These are phyloP conservation scores for Vanilla planifolia DNA, from an alignment of 106 monocot species.

Conservation along the genomic window DNA sequence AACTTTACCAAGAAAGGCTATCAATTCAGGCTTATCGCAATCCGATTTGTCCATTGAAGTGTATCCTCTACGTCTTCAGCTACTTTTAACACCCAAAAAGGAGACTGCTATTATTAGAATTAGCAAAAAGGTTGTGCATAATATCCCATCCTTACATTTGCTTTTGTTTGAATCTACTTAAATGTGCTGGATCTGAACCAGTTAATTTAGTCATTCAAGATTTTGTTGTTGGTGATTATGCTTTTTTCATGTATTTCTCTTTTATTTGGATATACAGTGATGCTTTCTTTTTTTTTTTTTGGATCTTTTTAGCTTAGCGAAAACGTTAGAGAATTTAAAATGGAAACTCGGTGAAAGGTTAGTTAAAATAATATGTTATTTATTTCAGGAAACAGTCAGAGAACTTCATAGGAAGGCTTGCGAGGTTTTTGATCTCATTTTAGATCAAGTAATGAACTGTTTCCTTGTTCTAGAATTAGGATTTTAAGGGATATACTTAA, in stretches of 20 bases:
- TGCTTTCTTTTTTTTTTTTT: not conserved
- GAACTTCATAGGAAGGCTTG: constrained; percentile 89
- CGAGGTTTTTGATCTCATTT: constrained; percentile 78
- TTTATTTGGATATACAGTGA: too few species aligned
- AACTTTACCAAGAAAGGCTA: constrained; percentile 70
- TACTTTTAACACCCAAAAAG: constrained; percentile 72
- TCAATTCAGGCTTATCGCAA: constrained; percentile 84
- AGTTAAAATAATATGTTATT: not conserved
- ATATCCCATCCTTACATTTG: not conserved
- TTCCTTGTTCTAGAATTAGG: not conserved
- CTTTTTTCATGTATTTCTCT: too few species aligned
- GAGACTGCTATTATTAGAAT: constrained; percentile 87
- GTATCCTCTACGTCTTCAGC: constrained; percentile 86
- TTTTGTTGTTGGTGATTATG: not conserved
- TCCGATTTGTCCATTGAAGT: constrained; percentile 92
- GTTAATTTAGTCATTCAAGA: not conserved
- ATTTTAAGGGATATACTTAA: not conserved
- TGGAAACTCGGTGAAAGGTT: constrained; percentile 1
- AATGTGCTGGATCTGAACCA: not conserved
- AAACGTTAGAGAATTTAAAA: not conserved
- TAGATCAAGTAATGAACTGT: constrained; percentile 62
- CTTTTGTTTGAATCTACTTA: not conserved
- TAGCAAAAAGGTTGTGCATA: constrained; percentile 83
- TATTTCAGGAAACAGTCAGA: constrained; percentile 78
- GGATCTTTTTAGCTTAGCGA: not conserved